These are phyloP conservation scores for Sextonia rubra DNA, from an alignment of 164 flowering plant genomes.

Conservation along the genomic window DNA sequence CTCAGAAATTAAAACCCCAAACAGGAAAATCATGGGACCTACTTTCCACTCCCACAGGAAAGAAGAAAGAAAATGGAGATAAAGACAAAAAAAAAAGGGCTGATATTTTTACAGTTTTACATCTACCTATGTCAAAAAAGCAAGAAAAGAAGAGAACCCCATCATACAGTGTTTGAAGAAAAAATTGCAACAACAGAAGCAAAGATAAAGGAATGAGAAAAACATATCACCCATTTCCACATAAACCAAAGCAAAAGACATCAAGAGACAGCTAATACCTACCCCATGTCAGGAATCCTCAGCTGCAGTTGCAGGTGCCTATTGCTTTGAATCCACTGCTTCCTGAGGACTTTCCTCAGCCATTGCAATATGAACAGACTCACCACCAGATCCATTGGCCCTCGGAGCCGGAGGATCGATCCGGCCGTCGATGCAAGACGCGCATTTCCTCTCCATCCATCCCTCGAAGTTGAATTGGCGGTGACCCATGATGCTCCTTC, in stretches of 20 bases:
- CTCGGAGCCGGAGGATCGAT: slow-evolving; percentile 20
- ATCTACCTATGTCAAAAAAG: neutral
- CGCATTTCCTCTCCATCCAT: slow-evolving; percentile 66
- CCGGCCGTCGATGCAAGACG: slow-evolving; percentile 66
- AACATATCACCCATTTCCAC: slow-evolving; percentile 1
- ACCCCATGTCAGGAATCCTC: slow-evolving; percentile 15
- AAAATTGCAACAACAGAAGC: neutral
- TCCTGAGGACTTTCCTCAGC: slow-evolving; percentile 20
- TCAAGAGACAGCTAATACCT: neutral
- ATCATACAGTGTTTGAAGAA: neutral
- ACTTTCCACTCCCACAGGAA: no score
- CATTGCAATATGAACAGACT: slow-evolving; percentile 19
- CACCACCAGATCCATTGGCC: slow-evolving; percentile 2
- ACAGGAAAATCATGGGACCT: no score
- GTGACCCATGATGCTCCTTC: slow-evolving; percentile 56
- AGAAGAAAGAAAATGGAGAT: neutral
- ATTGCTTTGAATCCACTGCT: no score
- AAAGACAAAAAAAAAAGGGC: neutral
- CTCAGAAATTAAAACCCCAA: no score
- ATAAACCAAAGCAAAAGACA: neutral
- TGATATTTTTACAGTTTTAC: neutral
- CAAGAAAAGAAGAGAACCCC: neutral
- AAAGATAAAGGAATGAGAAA: neutral
- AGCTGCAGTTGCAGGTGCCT: no score
- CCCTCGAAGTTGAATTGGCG: slow-evolving; percentile 56